Conservation (phyloP, 305 asterid species). For the Solanum aculeatissimum region DNA sequence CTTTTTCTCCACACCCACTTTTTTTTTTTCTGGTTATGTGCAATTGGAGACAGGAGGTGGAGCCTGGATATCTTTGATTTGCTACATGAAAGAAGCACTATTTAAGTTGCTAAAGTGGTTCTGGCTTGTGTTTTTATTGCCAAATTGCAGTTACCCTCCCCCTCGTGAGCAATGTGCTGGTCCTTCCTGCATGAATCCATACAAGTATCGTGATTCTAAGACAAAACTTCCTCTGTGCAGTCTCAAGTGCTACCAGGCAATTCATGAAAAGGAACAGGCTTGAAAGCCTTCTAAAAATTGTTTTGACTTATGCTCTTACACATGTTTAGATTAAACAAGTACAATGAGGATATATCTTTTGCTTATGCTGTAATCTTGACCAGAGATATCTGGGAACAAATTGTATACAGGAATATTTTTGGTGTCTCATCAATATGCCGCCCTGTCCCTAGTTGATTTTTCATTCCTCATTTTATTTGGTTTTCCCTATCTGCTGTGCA, state of each 20-base stretch:
- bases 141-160: conserved; percentile 76
- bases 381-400: neutral
- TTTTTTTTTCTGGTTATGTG: neutral
- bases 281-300: conserved; percentile 24
- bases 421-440: neutral
- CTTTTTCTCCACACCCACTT: neutral
- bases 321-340: neutral
- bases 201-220: conserved; percentile 90
- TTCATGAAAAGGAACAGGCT: conserved; percentile 28
- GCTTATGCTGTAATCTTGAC: neutral
- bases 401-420: neutral
- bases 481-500: neutral
- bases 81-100: neutral
- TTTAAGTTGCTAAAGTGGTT: neutral
- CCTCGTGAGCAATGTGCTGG: conserved; percentile 90
- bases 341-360: neutral
- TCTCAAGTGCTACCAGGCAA: conserved; percentile 83
- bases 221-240: conserved; percentile 93
- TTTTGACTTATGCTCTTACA: neutral
- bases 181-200: conserved; percentile 66
- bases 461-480: neutral
- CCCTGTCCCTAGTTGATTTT: neutral
- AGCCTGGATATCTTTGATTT: neutral
- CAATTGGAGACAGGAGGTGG: neutral
- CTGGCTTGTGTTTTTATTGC: conserved; percentile 1